Evolutionary conservation across 345 rosid genomes (phyloP).

Genomic region (Zanthoxylum bungeanum): DNA sequence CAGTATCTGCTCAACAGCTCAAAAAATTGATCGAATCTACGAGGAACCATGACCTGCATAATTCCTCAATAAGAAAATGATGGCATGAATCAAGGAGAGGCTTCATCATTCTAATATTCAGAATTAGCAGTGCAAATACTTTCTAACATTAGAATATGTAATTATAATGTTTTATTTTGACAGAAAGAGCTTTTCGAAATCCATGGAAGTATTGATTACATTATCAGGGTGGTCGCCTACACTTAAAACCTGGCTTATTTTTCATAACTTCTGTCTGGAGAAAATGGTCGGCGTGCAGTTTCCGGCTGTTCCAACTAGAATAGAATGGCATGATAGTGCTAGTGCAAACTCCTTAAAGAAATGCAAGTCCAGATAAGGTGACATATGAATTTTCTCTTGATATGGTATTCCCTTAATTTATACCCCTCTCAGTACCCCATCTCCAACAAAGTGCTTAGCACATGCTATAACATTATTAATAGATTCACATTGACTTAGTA

Average conservation of each 20-base stretch:
- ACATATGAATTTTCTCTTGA: conserved; percentile 62
- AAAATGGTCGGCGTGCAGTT: conserved; percentile 60
- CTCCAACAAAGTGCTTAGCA: conserved; percentile 96
- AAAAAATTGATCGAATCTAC: conserved; percentile 47
- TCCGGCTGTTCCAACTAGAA: conserved; percentile 81
- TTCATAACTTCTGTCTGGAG: conserved; percentile 78
- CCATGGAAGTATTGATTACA: neutral
- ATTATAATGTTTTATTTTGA: neutral
- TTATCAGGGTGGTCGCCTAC: conserved; percentile 25
- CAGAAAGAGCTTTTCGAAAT: neutral
- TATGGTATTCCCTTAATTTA: conserved; percentile 75
- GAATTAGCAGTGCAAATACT: neutral
- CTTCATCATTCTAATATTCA: neutral
- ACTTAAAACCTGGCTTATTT: conserved; percentile 74
- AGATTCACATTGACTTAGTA: conserved; percentile 27
- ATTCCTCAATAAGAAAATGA: conserved; percentile 14
- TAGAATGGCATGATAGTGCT: conserved; percentile 83
- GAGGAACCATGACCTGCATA: conserved; percentile 81
- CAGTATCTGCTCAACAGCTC: conserved; percentile 79
- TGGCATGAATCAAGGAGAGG: conserved; percentile 13
- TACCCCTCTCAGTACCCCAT: conserved; percentile 79
- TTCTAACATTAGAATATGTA: neutral
- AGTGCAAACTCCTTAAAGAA: conserved; percentile 67
- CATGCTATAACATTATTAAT: conserved; percentile 80
- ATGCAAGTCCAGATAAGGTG: conserved; percentile 75